A percentile compares a stretch with the other conserved stretches of the same genome.
These are phyloP conservation scores for Cryphonectria naterciae DNA, from an alignment of 2,329 filamentous ascomycete species.

Conservation along the genomic window DNA sequence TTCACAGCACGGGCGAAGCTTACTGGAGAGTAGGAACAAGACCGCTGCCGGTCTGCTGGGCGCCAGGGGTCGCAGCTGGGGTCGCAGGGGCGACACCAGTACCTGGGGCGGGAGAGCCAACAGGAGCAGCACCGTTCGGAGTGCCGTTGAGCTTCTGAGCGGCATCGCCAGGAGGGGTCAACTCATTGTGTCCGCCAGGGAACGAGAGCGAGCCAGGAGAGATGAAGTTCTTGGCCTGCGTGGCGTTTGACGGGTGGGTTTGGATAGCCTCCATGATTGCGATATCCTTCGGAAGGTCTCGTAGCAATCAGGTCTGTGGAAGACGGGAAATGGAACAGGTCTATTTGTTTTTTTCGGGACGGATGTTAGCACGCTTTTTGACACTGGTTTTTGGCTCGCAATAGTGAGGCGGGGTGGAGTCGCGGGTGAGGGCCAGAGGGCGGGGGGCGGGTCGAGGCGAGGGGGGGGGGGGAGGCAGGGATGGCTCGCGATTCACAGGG, in stretches of 20 bases:
- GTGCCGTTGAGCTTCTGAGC: constrained; percentile 62
- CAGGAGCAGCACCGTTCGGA: constrained; percentile 53
- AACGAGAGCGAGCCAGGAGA: constrained; percentile 91
- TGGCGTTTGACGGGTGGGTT: constrained; percentile 87
- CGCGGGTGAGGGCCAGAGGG: not conserved
- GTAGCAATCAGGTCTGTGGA: constrained; percentile 6
- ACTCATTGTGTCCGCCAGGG: constrained; percentile 78
- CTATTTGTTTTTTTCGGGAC: constrained; percentile 25
- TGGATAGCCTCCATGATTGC: constrained; percentile 83
- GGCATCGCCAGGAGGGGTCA: constrained; percentile 79
- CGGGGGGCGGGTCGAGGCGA: not conserved
- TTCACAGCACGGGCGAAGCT: constrained; percentile 62
- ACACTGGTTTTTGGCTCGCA: not conserved
- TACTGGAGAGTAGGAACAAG: constrained; percentile 95
- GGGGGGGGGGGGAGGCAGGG: not conserved
- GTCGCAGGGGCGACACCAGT: constrained; percentile 86
- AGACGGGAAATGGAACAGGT: constrained; percentile 34
- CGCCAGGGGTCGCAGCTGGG: constrained; percentile 88
- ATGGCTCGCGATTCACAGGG: not conserved
- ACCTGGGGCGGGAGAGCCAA: constrained; percentile 64
- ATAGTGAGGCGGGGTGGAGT: not conserved
- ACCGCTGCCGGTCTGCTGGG: constrained; percentile 80
- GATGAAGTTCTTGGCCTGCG: constrained; percentile 94
- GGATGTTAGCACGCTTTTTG: constrained; percentile 11
- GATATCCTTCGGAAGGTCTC: not conserved